Base-by-base conservation (phyloP, 75 land plant genomes). In the Larix kaempferi region DNA sequence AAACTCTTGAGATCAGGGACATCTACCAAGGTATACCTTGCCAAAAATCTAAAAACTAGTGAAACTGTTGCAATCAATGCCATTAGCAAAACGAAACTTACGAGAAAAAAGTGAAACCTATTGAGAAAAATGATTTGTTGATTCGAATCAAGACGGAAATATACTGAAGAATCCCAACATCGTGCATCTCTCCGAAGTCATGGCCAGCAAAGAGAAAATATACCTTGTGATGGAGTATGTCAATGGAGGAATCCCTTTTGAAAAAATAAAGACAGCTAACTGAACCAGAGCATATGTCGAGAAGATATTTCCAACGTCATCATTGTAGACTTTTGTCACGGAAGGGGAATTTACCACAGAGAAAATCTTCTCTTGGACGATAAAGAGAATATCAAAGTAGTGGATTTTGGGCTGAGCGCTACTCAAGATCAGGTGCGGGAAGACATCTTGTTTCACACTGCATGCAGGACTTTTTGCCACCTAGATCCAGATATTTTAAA, bases 341-440 rank as follows among this genome's bases (percentile, higher is more conserved):
- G n/a, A n/a, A n/a, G n/a, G n/a, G n/a, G n/a, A n/a, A n/a, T n/a
- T n/a, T n/a, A n/a, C n/a, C n/a, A n/a, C n/a, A n/a, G n/a, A n/a
- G n/a, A n/a, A n/a, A n/a, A n/a, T n/a, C n/a, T n/a, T n/a, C n/a
- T n/a, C n/a, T n/a, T n/a, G n/a, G n/a, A n/a, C n/a, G n/a, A n/a
- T n/a, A n/a, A n/a, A n/a, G n/a, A n/a, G n/a, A n/a, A n/a, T n/a
- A n/a, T n/a, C n/a, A 89, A 89, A 62, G 63, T 91, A 33, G 64
- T 89, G 7, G 91, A 91, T 58, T 91, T 91, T 74, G 93, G 91
- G 2, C 84, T 91, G 56, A 81, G 87, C 35, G 89, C 89, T 0
- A 22, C 85, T 0, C 84, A 82, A 0, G 85, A 85, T 16, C 86
- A 80, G 61, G 37, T 69, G 37, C 60, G 29, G 22, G 8, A 74